phyloP scores from a whole-genome alignment of 345 rosid species.

The Arabis hirsuta region DNA sequence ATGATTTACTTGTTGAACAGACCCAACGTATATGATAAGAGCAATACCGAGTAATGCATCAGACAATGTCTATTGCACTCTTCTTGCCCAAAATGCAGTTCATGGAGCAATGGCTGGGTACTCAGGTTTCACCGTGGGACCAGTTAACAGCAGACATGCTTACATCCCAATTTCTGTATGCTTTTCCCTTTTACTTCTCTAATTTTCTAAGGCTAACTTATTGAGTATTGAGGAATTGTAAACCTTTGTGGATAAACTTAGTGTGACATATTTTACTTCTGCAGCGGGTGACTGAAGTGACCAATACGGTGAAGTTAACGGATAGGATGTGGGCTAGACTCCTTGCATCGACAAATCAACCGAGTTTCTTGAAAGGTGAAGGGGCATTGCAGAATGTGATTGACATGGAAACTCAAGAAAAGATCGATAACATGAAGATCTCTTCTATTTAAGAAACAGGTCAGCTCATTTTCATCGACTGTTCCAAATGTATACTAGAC shows the following conservation, averaged over 20 bases:
- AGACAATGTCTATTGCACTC: slow-evolving; percentile 96
- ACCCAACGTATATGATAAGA: slow-evolving; percentile 96
- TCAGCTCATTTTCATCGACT: slow-evolving; percentile 18
- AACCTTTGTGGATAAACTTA: slow-evolving; percentile 11
- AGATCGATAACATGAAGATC: slow-evolving; percentile 50
- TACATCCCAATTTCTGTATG: slow-evolving; percentile 86
- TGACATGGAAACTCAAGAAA: slow-evolving; percentile 44
- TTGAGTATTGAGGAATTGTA: neutral
- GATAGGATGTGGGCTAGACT: slow-evolving; percentile 99
- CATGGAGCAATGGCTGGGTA: slow-evolving; percentile 99
- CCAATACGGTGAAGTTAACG: slow-evolving; percentile 77
- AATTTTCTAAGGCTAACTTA: neutral
- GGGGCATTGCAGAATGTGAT: slow-evolving; percentile 44
- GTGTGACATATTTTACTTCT: slow-evolving; percentile 39
- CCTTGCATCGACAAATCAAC: slow-evolving; percentile 93
- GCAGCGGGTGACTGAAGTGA: slow-evolving; percentile 81
- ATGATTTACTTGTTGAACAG: slow-evolving; percentile 46
- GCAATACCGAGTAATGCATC: slow-evolving; percentile 94
- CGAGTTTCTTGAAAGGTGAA: slow-evolving; percentile 67
- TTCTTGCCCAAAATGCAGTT: slow-evolving; percentile 94
- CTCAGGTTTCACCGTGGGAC: slow-evolving; percentile 96
- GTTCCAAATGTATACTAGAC: slow-evolving; percentile 18
- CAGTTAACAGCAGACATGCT: slow-evolving; percentile 89
- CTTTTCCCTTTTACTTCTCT: slow-evolving; percentile 23
- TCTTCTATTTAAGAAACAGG: slow-evolving; percentile 47